phyloP scores from a whole-genome alignment of 805 yeast genomes.

The Ogataea saltuana region DNA sequence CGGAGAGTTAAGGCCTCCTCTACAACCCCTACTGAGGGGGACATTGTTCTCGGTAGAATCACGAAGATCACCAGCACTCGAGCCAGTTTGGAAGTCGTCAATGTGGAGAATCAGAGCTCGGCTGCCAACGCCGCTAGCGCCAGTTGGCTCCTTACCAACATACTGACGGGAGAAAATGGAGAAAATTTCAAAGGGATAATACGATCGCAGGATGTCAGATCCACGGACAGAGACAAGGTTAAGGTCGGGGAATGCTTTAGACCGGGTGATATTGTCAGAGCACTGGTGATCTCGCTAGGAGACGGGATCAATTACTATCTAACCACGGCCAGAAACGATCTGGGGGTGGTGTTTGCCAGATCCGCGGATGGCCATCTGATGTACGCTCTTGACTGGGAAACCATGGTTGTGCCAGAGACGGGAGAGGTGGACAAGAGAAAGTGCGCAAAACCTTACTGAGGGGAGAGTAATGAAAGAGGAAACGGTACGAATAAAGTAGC shows the following conservation, averaged over 20 bases:
- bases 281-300: slow-evolving; percentile 81
- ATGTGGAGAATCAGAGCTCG: slow-evolving; percentile 48
- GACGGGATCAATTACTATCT: slow-evolving; percentile 91
- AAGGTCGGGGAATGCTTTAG: slow-evolving; percentile 74
- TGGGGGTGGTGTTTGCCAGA: slow-evolving; percentile 91
- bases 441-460: slow-evolving; percentile 82
- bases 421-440: slow-evolving; percentile 80
- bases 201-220: slow-evolving; percentile 83
- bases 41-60: slow-evolving; percentile 75
- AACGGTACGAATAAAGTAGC: not conserved
- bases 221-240: slow-evolving; percentile 88
- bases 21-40: slow-evolving; percentile 80
- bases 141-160: slow-evolving; percentile 36
- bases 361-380: slow-evolving; percentile 69
- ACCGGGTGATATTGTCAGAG: slow-evolving; percentile 93
- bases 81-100: slow-evolving; percentile 73
- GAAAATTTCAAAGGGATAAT: slow-evolving; percentile 87
- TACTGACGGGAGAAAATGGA: slow-evolving; percentile 67
- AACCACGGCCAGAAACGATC: slow-evolving; percentile 84
- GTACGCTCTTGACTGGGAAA: slow-evolving; percentile 95
- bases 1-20: slow-evolving; percentile 19
- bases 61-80: slow-evolving; percentile 66
- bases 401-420: slow-evolving; percentile 77
- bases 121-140: slow-evolving; percentile 13
- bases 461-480: slow-evolving; percentile 3